phyloP scores from a whole-genome alignment of 2,329 filamentous ascomycete genomes.

The Cercospora zeina region DNA sequence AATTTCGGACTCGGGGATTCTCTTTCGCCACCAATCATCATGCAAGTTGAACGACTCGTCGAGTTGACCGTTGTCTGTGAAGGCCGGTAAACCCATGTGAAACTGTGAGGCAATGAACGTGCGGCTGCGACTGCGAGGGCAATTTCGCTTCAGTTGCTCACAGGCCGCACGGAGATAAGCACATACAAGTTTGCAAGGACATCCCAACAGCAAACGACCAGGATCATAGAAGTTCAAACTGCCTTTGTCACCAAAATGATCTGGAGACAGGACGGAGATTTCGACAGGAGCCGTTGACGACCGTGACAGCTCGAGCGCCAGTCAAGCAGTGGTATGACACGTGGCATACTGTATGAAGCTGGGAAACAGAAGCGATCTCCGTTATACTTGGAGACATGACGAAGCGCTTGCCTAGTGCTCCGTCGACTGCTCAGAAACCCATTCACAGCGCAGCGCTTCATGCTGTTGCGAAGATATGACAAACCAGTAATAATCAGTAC shows the following conservation, averaged over 20 bases:
- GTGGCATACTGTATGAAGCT: too few relatives aligned
- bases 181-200: constrained; percentile 3
- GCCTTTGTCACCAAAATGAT: neutral
- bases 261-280: neutral
- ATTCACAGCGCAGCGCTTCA: neutral
- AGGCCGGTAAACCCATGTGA: too few relatives aligned
- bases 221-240: neutral
- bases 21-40: too few relatives aligned
- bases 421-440: neutral
- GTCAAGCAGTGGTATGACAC: too few relatives aligned
- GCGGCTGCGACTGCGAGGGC: neutral
- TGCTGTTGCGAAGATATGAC: neutral
- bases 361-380: neutral
- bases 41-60: too few relatives aligned
- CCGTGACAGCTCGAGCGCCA: too few relatives aligned
- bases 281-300: neutral
- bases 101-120: neutral
- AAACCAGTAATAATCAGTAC: neutral
- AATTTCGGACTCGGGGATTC: neutral
- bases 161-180: neutral
- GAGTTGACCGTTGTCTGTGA: too few relatives aligned
- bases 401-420: neutral
- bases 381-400: neutral
- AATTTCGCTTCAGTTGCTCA: neutral
- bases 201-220: neutral